Percentiles rank a stretch among this genome's conserved stretches.
Conservation (phyloP, 2,329 filamentous ascomycete species). For the Aureobasidium sp. region DNA sequence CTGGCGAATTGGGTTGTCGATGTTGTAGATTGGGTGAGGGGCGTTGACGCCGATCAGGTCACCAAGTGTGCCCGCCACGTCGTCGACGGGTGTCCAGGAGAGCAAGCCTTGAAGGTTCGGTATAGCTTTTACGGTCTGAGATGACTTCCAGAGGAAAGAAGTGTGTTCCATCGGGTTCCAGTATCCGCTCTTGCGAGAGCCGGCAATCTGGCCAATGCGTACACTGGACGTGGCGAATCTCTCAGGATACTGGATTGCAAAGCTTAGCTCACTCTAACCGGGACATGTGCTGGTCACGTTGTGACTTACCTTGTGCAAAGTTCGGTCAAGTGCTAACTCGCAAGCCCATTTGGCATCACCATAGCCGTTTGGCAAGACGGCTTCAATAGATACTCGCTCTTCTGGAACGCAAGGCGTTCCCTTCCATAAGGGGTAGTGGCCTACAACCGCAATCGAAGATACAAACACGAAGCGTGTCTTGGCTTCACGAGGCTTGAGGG, state of each 20-base stretch:
- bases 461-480: constrained; percentile 31
- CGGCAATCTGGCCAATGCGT: constrained; percentile 47
- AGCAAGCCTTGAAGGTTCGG: constrained; percentile 36
- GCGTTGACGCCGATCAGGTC: constrained; percentile 27
- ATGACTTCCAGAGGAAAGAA: constrained; percentile 42
- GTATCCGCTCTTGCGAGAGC: constrained; percentile 41
- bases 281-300: no score
- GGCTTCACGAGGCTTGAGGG: constrained; percentile 18
- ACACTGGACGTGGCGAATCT: constrained; percentile 38
- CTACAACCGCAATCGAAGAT: constrained; percentile 36
- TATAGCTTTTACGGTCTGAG: constrained; percentile 37
- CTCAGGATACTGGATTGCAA: constrained; percentile 25
- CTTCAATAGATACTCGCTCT: constrained; percentile 30
- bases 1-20: constrained; percentile 39
- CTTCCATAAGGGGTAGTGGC: constrained; percentile 24
- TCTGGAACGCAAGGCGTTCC: constrained; percentile 35
- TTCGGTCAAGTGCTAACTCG: constrained; percentile 43
- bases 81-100: constrained; percentile 42
- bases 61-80: constrained; percentile 27
- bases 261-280: no score
- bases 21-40: constrained; percentile 39
- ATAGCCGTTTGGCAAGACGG: constrained; percentile 42
- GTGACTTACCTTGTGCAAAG: constrained; percentile 31
- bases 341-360: constrained; percentile 46
- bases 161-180: constrained; percentile 50